Evolutionary conservation across 2,329 filamentous ascomycete species (phyloP).

Genomic region (Zasmidium angulare): DNA sequence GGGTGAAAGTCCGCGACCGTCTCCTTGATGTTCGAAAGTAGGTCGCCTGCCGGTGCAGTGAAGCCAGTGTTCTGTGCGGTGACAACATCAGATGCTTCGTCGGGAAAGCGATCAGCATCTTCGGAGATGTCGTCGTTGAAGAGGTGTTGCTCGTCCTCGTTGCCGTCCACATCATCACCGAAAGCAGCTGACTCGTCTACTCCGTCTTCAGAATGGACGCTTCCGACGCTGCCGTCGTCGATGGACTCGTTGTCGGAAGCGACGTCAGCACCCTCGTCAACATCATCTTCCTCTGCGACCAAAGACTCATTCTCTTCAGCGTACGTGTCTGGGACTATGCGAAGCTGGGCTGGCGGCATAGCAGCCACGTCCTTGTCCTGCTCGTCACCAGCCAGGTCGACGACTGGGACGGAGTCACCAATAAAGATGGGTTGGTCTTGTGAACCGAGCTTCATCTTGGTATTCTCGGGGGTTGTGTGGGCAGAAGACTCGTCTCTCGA

Average conservation of each 20-base stretch:
- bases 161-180: slow-evolving; percentile 5
- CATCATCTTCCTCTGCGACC: slow-evolving; percentile 13
- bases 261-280: slow-evolving; percentile 21
- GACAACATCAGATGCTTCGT: background rate
- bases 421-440: slow-evolving; percentile 26
- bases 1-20: background rate
- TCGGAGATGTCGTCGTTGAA: background rate
- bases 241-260: slow-evolving; percentile 13
- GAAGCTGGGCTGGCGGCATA: background rate
- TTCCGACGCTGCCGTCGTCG: slow-evolving; percentile 1
- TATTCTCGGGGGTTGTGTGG: slow-evolving; percentile 30
- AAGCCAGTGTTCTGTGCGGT: too few species aligned
- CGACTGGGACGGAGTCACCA: slow-evolving; percentile 7
- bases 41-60: too few species aligned
- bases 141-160: slow-evolving; percentile 7
- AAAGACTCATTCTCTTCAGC: slow-evolving; percentile 6
- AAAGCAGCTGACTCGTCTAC: background rate
- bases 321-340: slow-evolving; percentile 13
- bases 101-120: background rate
- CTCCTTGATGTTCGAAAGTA: background rate
- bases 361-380: slow-evolving; percentile 12
- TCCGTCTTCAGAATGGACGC: background rate
- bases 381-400: slow-evolving; percentile 22
- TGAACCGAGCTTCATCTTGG: slow-evolving; percentile 21
- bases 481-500: slow-evolving; percentile 24